Conservation (phyloP, 495 filamentous ascomycete species). For the Aspergillus haitiensis region DNA sequence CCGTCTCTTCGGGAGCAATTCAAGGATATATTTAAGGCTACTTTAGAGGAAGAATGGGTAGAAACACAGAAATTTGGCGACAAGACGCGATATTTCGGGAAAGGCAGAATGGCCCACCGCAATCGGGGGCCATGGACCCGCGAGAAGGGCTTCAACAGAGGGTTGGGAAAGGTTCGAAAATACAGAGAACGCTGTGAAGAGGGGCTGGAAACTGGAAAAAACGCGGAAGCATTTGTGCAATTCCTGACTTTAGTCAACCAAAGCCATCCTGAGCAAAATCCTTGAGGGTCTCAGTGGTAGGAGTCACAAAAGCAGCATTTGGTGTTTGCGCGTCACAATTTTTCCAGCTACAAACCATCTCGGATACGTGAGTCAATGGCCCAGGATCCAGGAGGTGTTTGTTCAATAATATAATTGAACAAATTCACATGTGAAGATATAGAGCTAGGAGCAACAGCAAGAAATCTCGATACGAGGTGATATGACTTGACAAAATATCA, state of each 20-base stretch:
- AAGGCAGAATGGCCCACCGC: conserved; percentile 47
- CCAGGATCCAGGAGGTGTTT: too few relatives aligned
- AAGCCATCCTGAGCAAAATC: conserved; percentile 14
- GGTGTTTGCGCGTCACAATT: not conserved
- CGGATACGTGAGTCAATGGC: too few relatives aligned
- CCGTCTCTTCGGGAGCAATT: conserved; percentile 53
- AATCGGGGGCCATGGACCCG: conserved; percentile 45
- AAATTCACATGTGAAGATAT: too few relatives aligned
- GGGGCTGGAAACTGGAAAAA: conserved; percentile 35
- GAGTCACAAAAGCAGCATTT: not conserved
- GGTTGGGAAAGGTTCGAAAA: conserved; percentile 43
- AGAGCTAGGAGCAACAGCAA: too few relatives aligned
- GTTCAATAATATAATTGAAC: too few relatives aligned
- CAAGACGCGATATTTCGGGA: conserved; percentile 33
- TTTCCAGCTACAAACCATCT: too few relatives aligned
- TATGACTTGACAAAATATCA: too few relatives aligned
- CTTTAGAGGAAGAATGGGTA: conserved; percentile 48
- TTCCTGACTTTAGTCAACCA: conserved; percentile 42
- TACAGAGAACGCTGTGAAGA: conserved; percentile 42
- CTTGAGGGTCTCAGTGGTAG: conserved; percentile 9
- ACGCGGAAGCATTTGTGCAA: conserved; percentile 43
- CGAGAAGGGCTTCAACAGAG: conserved; percentile 50
- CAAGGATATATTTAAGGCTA: conserved; percentile 52
- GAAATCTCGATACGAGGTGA: too few relatives aligned
- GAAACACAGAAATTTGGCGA: conserved; percentile 28